A percentile compares a stretch with the other conserved stretches of the same genome.
These are phyloP conservation scores for Pyrus betulifolia DNA, from an alignment of 306 rosid species.

Conservation along the genomic window DNA sequence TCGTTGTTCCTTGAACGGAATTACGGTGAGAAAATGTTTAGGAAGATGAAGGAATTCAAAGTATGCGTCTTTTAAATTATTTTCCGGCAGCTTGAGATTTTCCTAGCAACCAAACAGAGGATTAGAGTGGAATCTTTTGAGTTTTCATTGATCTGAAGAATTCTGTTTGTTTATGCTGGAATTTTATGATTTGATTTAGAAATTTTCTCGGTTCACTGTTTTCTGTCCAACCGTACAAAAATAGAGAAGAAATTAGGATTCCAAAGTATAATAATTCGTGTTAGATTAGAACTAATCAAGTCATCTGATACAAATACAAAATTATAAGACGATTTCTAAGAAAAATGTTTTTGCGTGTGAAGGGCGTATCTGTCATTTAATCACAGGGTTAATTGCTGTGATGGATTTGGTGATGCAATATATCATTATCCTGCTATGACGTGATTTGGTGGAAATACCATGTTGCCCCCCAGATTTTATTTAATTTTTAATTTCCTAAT, in stretches of 20 bases:
- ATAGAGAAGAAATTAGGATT: not conserved
- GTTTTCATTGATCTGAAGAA: constrained; percentile 19
- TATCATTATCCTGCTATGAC: constrained; percentile 6
- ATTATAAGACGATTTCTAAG: not conserved
- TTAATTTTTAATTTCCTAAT: not conserved
- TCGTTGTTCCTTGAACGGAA: not conserved
- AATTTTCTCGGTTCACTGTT: not conserved
- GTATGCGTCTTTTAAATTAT: not conserved
- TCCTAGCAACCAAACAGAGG: constrained; percentile 6
- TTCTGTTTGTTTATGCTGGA: not conserved
- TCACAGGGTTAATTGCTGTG: not conserved
- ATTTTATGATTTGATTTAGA: too few species aligned
- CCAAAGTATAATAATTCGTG: not conserved
- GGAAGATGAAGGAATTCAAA: constrained; percentile 4
- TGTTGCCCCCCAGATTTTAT: constrained; percentile 22
- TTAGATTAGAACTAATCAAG: not conserved
- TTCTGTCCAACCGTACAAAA: not conserved
- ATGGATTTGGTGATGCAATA: constrained; percentile 10
- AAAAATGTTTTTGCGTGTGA: not conserved
- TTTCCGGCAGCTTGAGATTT: not conserved
- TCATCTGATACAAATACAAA: not conserved
- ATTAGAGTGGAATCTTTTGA: constrained; percentile 3
- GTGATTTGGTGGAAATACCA: constrained; percentile 32
- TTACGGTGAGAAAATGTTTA: not conserved
- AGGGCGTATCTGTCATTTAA: constrained; percentile 46